Evolutionary conservation across 1,284 basidiomycete genomes (phyloP), one percentile per base, ranked within the genome.

Genomic region (Trametes sp.): DNA sequence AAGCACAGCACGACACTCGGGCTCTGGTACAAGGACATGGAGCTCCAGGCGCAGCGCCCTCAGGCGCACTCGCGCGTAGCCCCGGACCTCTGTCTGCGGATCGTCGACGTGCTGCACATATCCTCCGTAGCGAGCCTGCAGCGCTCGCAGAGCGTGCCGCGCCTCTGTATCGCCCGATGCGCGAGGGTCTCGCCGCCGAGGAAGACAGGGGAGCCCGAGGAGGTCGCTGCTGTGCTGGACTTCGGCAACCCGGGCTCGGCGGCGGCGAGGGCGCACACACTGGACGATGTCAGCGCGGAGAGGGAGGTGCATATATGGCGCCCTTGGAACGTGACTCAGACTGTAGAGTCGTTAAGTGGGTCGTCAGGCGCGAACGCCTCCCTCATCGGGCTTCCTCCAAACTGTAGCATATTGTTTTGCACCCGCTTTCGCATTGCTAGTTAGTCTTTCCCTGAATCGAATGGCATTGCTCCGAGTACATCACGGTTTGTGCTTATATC

Each of bases 21-120:
- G 13, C 74, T 87, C 1, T 87, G 86, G 86, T 76, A 78, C 55
- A 80, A 80, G 52, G 82, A 84, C 55, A 73, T 77, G 52, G 77
- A 80, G 16, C 64, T 63, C 23, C 64, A 65, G 42, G 57, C 52
- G 24, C 48, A 61, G n/a, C 62, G 65, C n/a, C 63, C 61, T 19
- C 26, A 63, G 35, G 51, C 59, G 9, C 63, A 63, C 36, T 21
- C 59, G 16, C 61, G 59, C 35, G 42, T 64, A 11, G 41, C 64
- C 1, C 67, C 72, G n/a, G 70, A 72, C 31, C 62, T 74, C n/a
- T 65, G 58, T 11, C 49, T 74, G 26, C 70, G 67, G 5, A 61
- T 73, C 33, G 28, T 59, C 13, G 52, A 60, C 19, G 60, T 73
- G 4, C 38, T 71, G 11, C 65, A 65, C 42, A n/a, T 64, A n/a